Conservation (phyloP, 345 rosid genomes). For the Eucalyptus shirleyi region DNA sequence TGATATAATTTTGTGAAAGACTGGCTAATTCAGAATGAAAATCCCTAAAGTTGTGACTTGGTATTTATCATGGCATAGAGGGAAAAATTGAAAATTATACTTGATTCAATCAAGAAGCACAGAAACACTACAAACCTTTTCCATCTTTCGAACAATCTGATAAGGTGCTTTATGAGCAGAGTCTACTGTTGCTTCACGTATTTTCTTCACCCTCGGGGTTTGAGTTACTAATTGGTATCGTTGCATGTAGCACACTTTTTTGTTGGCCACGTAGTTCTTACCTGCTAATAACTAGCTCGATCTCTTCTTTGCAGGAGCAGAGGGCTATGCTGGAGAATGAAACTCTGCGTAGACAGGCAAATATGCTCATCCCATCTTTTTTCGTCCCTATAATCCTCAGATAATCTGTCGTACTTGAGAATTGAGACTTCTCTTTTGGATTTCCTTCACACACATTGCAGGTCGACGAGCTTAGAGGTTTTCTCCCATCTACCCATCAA, state of each 20-base stretch:
- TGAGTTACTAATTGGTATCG: background rate
- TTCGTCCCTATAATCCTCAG: background rate
- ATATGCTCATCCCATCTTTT: background rate
- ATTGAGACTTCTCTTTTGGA: background rate
- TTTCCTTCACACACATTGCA: constrained; percentile 1
- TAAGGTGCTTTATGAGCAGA: background rate
- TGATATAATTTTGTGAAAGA: background rate
- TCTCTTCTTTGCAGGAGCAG: constrained; percentile 48
- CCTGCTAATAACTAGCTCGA: background rate
- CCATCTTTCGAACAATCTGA: background rate
- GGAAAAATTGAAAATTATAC: background rate
- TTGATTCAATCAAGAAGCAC: background rate
- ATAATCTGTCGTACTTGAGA: background rate
- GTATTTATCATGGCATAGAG: background rate
- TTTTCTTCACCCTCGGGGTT: background rate
- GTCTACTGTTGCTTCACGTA: background rate
- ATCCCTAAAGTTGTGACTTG: background rate
- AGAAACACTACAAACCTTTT: background rate
- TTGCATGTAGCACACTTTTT: background rate
- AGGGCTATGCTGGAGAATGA: constrained; percentile 75
- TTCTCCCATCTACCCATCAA: constrained; percentile 40
- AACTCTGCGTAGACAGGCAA: constrained; percentile 82
- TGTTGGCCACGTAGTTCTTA: background rate
- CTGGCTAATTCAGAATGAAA: background rate
- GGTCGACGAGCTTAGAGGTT: constrained; percentile 77